A percentile compares a stretch with the other conserved stretches of the same genome.
Conservation (phyloP, 768 basidiomycete genomes). For the Amanita subjunquillea region DNA sequence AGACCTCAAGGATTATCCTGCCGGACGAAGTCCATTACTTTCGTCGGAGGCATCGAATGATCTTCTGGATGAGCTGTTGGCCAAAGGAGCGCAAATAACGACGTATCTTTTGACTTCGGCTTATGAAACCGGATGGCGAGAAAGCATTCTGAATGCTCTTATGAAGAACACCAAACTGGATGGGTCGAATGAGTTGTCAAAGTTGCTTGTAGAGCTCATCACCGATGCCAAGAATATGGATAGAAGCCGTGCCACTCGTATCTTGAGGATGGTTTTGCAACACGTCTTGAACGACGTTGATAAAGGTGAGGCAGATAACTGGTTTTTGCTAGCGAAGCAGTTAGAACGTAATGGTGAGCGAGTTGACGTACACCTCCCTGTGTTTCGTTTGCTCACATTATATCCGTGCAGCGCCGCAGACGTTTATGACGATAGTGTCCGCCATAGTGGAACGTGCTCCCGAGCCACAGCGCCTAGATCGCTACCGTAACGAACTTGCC, state of each 20-base stretch:
- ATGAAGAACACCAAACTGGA: constrained; percentile 14
- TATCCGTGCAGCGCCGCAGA: constrained; percentile 47
- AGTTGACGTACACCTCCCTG: neutral
- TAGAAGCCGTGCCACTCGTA: constrained; percentile 41
- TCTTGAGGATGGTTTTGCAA: constrained; percentile 51
- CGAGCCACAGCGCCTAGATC: constrained; percentile 63
- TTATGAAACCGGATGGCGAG: constrained; percentile 42
- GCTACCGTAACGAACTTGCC: constrained; percentile 86
- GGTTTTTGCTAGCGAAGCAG: constrained; percentile 63
- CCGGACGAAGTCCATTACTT: constrained; percentile 39
- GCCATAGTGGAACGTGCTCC: constrained; percentile 51
- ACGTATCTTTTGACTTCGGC: constrained; percentile 53
- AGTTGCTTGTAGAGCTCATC: constrained; percentile 21
- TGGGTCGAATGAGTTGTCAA: constrained; percentile 14
- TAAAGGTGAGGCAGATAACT: constrained; percentile 59
- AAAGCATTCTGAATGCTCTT: constrained; percentile 25
- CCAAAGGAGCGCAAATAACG: constrained; percentile 39
- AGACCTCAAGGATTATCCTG: constrained; percentile 48
- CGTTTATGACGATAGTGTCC: constrained; percentile 54
- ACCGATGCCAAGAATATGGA: constrained; percentile 25
- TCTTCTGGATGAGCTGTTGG: constrained; percentile 28
- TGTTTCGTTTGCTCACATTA: neutral
- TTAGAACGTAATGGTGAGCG: constrained; percentile 52
- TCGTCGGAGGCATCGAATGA: constrained; percentile 21
- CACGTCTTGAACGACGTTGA: constrained; percentile 49